Percentiles rank a stretch among this genome's conserved stretches.
These are phyloP conservation scores for Cucumis hystrix DNA, from an alignment of 306 rosid species.

Conservation along the genomic window DNA sequence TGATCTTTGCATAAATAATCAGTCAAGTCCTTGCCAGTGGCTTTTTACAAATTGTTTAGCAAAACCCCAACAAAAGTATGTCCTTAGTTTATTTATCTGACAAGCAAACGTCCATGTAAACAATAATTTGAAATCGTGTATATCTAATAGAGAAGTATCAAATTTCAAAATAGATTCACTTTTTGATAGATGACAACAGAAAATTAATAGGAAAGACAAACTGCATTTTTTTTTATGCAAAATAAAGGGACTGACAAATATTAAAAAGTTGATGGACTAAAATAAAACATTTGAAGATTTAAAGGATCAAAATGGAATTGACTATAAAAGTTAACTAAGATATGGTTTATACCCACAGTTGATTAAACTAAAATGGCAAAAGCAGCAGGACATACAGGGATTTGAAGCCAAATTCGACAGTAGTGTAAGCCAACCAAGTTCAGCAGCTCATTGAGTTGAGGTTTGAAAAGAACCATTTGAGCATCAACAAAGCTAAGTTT, in stretches of 20 bases:
- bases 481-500: constrained; percentile 59
- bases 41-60: not conserved
- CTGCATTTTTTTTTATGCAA: not conserved
- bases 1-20: not conserved
- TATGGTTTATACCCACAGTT: not conserved
- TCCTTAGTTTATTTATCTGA: not conserved
- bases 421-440: constrained; percentile 73
- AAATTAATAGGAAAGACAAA: not conserved
- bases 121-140: not conserved
- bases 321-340: not conserved
- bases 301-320: not conserved
- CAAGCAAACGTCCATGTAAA: not conserved
- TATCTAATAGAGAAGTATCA: not conserved
- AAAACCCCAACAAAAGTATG: not conserved
- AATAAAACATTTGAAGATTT: not conserved
- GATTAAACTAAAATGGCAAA: constrained; percentile 2
- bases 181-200: not conserved
- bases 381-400: constrained; percentile 37
- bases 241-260: not conserved
- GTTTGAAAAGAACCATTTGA: constrained; percentile 47
- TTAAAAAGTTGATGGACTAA: not conserved
- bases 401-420: constrained; percentile 34
- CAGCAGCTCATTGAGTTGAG: constrained; percentile 31
- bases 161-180: not conserved
- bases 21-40: not conserved